Conservation (phyloP, 768 basidiomycete genomes). For the Sarcomyxa edulis region DNA sequence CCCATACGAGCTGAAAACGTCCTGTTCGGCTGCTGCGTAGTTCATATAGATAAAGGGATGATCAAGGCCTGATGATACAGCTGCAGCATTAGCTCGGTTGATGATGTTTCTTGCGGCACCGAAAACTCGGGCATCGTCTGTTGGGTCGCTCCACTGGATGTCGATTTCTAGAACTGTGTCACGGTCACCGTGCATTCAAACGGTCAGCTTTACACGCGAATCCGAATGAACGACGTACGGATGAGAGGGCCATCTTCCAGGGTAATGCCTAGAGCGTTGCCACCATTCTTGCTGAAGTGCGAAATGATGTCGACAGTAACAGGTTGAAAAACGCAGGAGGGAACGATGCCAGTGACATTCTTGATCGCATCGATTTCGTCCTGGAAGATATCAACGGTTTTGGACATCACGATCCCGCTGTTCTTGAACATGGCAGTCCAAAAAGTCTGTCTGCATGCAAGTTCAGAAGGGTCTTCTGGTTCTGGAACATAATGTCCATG, state of each 20-base stretch:
- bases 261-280: slow-evolving; percentile 8
- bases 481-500: slow-evolving; percentile 4
- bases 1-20: slow-evolving; percentile 3
- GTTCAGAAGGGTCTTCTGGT: slow-evolving; percentile 7
- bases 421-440: slow-evolving; percentile 6
- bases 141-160: slow-evolving; percentile 9
- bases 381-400: slow-evolving; percentile 4
- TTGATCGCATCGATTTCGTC: neutral
- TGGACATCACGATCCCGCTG: slow-evolving; percentile 7
- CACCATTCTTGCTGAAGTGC: slow-evolving; percentile 4
- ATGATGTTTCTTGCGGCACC: slow-evolving; percentile 3
- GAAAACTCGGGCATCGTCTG: slow-evolving; percentile 6
- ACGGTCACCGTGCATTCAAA: neutral
- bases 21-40: slow-evolving; percentile 3
- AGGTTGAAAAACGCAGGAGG: slow-evolving; percentile 9
- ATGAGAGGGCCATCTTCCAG: slow-evolving; percentile 8
- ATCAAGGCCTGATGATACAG: slow-evolving; percentile 3
- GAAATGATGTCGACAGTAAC: slow-evolving; percentile 8
- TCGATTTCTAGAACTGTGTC: neutral
- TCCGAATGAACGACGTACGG: slow-evolving; percentile 7
- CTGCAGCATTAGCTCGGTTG: slow-evolving; percentile 4
- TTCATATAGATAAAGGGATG: slow-evolving; percentile 9
- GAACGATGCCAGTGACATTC: slow-evolving; percentile 4
- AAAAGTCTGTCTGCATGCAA: slow-evolving; percentile 9
- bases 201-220: neutral